phyloP scores from a whole-genome alignment of 352 stramenopile genomes.

The Phytophthora nicotianae region DNA sequence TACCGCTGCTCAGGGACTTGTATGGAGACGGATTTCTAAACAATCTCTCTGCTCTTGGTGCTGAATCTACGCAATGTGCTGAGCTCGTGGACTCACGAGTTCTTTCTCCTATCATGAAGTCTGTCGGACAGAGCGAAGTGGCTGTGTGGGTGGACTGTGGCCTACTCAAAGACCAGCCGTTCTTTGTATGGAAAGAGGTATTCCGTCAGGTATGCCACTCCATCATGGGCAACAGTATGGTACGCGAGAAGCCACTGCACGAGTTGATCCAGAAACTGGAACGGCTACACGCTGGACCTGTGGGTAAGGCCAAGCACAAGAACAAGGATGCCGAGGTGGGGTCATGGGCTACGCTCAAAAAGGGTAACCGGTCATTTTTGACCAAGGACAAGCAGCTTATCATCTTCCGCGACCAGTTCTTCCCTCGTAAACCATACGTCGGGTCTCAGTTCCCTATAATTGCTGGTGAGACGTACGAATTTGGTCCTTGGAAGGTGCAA shows the following conservation, averaged over 20 bases:
- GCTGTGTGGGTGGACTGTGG: constrained; percentile 77
- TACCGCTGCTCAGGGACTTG: constrained; percentile 95
- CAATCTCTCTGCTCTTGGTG: constrained; percentile 80
- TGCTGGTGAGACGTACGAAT: constrained; percentile 47
- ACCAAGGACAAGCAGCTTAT: constrained; percentile 67
- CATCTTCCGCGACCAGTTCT: constrained; percentile 83
- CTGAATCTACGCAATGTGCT: constrained; percentile 80
- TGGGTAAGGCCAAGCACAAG: constrained; percentile 41
- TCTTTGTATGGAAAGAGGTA: constrained; percentile 91
- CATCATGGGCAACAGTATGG: constrained; percentile 84
- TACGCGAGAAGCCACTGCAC: constrained; percentile 81
- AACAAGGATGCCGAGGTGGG: constrained; percentile 47
- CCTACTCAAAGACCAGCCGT: constrained; percentile 59
- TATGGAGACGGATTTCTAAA: constrained; percentile 92
- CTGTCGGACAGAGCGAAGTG: constrained; percentile 57
- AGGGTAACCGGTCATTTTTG: constrained; percentile 80
- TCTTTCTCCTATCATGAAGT: constrained; percentile 65
- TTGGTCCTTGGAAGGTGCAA: constrained; percentile 61
- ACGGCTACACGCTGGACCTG: constrained; percentile 37
- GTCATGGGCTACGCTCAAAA: constrained; percentile 88
- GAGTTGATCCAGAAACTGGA: constrained; percentile 79
- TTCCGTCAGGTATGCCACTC: constrained; percentile 81
- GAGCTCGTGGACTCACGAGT: constrained; percentile 67
- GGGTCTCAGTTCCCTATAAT: constrained; percentile 24
- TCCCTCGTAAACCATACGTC: constrained; percentile 41